Evolutionary conservation across 176 grass and related monocot species (phyloP), one percentile per base, ranked within the genome.

Genomic region (Raddia distichophylla): DNA sequence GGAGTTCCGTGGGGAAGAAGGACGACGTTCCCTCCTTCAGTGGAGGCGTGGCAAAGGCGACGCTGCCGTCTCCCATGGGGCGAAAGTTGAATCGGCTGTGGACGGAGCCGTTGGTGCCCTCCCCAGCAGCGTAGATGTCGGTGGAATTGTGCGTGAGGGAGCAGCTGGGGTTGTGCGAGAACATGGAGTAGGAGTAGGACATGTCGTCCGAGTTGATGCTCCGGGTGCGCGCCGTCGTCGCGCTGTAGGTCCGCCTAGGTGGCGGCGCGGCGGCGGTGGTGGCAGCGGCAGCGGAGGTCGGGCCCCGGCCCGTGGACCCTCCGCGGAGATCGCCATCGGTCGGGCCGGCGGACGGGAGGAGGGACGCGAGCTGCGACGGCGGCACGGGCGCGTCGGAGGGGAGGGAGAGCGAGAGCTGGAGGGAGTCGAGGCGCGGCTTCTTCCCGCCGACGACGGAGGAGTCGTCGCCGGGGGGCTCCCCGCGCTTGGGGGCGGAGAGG

Each of bases 101-200:
- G 15, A 99, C 97, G 2, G 97, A 99, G 52, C 97, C 97, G 79
- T 99, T 99, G 17, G 93, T 99, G 16, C 97, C 97, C 85, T 99
- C 97, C 13, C 97, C 97, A 1, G 93, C 93, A 43, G 94, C 93
- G 64, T 91, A 99, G 73, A 93, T 95, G 61, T 98, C 97, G 62
- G 93, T 99, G 51, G 93, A 95, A 81, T 96, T 99, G 64, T 90
- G 88, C 13, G 97, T 99, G 27, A 99, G 79, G 48, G 97, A 99
- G 85, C 97, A 99, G 77, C 97, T 99, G 1, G 97, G 97, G 85
- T 96, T 99, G 89, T 99, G 97, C 4, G 97, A 99, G 81, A 99
- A 96, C 20, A 91, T 80, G 9, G 97, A 99, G 93, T 91, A 95
- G 54, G 96, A 95, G 73, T 93, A 96, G 10, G 97, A 99, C 83